Conservation (phyloP, 2,329 filamentous ascomycete genomes). For the Penicillium griseofulvum region DNA sequence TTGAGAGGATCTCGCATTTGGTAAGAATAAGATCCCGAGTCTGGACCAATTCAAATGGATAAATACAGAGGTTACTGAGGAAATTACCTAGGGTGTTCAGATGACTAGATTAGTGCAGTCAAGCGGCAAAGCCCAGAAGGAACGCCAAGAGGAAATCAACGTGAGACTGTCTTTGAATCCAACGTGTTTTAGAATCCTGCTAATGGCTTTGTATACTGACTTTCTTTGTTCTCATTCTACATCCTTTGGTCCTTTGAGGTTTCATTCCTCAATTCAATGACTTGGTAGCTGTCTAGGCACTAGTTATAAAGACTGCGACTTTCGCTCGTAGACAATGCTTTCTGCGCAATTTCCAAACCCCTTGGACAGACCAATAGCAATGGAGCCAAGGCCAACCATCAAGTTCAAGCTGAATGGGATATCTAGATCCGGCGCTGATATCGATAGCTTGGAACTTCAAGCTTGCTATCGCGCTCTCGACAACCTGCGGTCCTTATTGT, state of each 20-base stretch:
- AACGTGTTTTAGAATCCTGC: too few relatives aligned
- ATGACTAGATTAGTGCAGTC: too few relatives aligned
- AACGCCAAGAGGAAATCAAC: too few relatives aligned
- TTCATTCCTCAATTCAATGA: neutral
- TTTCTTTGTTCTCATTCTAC: neutral
- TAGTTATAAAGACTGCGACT: neutral
- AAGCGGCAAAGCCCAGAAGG: too few relatives aligned
- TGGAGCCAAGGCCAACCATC: neutral
- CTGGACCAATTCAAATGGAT: too few relatives aligned
- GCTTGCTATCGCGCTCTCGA: conserved; percentile 3
- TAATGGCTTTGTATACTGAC: neutral
- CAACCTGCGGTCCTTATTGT: conserved; percentile 5
- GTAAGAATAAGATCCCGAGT: too few relatives aligned
- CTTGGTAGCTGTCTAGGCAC: neutral
- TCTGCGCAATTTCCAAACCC: neutral
- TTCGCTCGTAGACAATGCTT: neutral
- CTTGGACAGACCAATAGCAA: neutral
- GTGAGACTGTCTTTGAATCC: neutral
- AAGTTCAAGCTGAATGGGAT: conserved; percentile 5
- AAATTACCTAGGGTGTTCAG: too few relatives aligned
- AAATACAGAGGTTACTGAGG: too few relatives aligned
- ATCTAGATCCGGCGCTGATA: neutral
- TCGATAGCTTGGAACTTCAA: conserved; percentile 1
- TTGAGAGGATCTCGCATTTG: neutral
- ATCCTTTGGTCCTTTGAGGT: neutral